phyloP scores from a whole-genome alignment of 208 protist species.

The Crithidia sp. region DNA sequence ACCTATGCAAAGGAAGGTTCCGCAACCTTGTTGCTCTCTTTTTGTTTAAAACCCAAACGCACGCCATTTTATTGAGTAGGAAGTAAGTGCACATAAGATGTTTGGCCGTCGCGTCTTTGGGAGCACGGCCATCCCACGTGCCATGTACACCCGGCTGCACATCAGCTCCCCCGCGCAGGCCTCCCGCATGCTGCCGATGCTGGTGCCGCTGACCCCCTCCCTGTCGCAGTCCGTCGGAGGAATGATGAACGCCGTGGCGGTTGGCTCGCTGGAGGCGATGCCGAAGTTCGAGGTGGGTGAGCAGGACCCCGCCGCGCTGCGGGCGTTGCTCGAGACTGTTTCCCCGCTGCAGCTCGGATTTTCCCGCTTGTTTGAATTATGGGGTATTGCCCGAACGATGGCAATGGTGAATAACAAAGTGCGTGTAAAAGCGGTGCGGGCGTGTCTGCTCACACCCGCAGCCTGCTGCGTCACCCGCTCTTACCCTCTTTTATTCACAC shows the following conservation, averaged over 20 bases:
- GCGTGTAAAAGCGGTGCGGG: neutral
- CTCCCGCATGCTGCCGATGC: slow-evolving; percentile 58
- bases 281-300: slow-evolving; percentile 32
- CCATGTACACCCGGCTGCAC: slow-evolving; percentile 77
- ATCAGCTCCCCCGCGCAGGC: slow-evolving; percentile 73
- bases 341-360: slow-evolving; percentile 54
- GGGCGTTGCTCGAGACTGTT: slow-evolving; percentile 56
- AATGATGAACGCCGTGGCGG: slow-evolving; percentile 13
- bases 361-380: slow-evolving; percentile 88
- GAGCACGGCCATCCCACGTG: slow-evolving; percentile 66
- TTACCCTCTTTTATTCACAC: too few species aligned
- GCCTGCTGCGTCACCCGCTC: too few species aligned
- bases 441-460: neutral
- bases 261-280: slow-evolving; percentile 24
- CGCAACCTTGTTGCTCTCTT: neutral
- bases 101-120: slow-evolving; percentile 78
- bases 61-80: neutral
- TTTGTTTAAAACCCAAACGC: neutral
- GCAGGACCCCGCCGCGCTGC: slow-evolving; percentile 47
- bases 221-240: slow-evolving; percentile 23
- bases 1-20: neutral
- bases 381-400: slow-evolving; percentile 64
- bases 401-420: slow-evolving; percentile 29
- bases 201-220: slow-evolving; percentile 53
- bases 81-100: slow-evolving; percentile 43